Conservation (phyloP, 2,329 filamentous ascomycete species). For the Elsinoe perseae region DNA sequence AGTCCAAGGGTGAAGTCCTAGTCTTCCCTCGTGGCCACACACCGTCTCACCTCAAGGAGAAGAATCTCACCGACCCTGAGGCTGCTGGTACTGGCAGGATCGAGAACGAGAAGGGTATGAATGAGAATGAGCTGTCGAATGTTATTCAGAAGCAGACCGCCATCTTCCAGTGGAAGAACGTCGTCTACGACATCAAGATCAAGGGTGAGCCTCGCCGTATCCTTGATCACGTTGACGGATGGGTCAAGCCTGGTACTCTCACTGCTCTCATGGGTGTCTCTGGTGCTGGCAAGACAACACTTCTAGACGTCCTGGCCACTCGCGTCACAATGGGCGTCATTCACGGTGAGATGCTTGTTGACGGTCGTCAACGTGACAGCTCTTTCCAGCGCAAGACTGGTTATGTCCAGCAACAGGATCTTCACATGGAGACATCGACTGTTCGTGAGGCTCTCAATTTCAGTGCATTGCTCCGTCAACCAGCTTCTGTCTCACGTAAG, state of each 20-base stretch:
- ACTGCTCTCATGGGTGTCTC: slow-evolving; percentile 88
- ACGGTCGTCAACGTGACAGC: slow-evolving; percentile 63
- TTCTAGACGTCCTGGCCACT: slow-evolving; percentile 77
- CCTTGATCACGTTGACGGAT: slow-evolving; percentile 79
- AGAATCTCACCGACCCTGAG: slow-evolving; percentile 36
- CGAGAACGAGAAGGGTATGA: slow-evolving; percentile 31
- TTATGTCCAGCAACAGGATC: slow-evolving; percentile 87
- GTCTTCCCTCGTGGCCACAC: slow-evolving; percentile 43
- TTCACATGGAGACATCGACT: slow-evolving; percentile 75
- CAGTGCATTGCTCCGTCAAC: slow-evolving; percentile 77
- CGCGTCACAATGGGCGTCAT: slow-evolving; percentile 86
- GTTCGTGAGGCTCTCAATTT: slow-evolving; percentile 85
- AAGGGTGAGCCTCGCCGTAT: slow-evolving; percentile 68
- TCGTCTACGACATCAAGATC: slow-evolving; percentile 73
- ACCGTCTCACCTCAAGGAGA: slow-evolving; percentile 46
- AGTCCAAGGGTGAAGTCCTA: slow-evolving; percentile 46
- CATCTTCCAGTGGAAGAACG: slow-evolving; percentile 78
- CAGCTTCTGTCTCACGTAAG: slow-evolving; percentile 58
- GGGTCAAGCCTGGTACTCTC: slow-evolving; percentile 85
- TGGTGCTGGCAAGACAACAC: slow-evolving; percentile 88
- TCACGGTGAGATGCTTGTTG: slow-evolving; percentile 76
- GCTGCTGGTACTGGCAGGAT: slow-evolving; percentile 27
- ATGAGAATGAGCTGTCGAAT: slow-evolving; percentile 34
- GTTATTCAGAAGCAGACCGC: slow-evolving; percentile 58
- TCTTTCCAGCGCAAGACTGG: slow-evolving; percentile 90